A percentile compares a stretch with the other conserved stretches of the same genome.
These are phyloP conservation scores for Russula lepida DNA, from an alignment of 768 basidiomycete genomes.

Conservation along the genomic window DNA sequence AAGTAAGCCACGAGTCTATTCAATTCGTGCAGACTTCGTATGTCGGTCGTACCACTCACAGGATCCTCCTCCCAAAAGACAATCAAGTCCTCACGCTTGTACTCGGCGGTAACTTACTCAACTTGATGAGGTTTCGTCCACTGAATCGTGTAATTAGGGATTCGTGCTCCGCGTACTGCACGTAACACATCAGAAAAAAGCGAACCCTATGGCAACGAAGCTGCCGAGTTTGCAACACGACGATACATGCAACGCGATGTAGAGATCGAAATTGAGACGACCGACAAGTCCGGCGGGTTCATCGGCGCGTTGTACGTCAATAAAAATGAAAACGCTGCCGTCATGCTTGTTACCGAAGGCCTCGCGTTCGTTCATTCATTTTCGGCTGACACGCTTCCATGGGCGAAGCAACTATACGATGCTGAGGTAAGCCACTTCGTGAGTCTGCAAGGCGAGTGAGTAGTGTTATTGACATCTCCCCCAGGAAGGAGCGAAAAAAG, in stretches of 20 bases:
- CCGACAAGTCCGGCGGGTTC: slow-evolving; percentile 94
- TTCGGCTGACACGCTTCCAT: slow-evolving; percentile 76
- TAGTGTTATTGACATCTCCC: slow-evolving; percentile 1
- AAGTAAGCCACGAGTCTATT: slow-evolving; percentile 45
- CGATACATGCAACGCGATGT: slow-evolving; percentile 92
- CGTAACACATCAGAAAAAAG: slow-evolving; percentile 74
- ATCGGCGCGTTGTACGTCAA: slow-evolving; percentile 81
- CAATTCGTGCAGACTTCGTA: neutral
- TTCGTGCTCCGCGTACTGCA: slow-evolving; percentile 83
- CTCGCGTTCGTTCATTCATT: slow-evolving; percentile 82
- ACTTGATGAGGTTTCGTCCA: neutral
- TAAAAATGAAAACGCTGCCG: slow-evolving; percentile 81
- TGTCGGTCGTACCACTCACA: slow-evolving; percentile 25
- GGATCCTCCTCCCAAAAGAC: slow-evolving; percentile 80
- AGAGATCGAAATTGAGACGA: slow-evolving; percentile 83
- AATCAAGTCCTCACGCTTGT: slow-evolving; percentile 92
- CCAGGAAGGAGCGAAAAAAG: slow-evolving; percentile 74
- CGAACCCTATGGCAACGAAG: slow-evolving; percentile 83
- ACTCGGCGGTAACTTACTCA: slow-evolving; percentile 51
- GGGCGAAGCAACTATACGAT: slow-evolving; percentile 70
- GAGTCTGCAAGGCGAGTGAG: neutral
- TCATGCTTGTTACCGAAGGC: slow-evolving; percentile 79
- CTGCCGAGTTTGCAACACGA: slow-evolving; percentile 67
- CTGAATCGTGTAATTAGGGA: slow-evolving; percentile 41
- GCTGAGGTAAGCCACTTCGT: slow-evolving; percentile 58